Base-by-base conservation (phyloP, 768 basidiomycete species). In the Boletus edulis region DNA sequence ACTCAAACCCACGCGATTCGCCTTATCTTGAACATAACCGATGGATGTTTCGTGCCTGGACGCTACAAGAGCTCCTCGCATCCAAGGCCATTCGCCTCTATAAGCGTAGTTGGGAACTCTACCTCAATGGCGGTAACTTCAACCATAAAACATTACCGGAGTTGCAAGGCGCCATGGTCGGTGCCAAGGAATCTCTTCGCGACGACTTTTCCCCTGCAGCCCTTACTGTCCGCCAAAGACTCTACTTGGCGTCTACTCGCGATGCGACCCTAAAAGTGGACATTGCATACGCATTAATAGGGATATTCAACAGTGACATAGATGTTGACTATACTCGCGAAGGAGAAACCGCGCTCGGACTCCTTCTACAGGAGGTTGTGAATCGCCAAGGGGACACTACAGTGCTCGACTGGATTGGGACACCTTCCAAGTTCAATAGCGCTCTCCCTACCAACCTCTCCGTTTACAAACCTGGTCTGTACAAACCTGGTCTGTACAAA, bases 371-470 rank as follows among this genome's bases (percentile, higher is more conserved):
- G n/a, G 62, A 64, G 34, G 42, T 48, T 3, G 50, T 63, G 11
- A 46, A 51, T 27, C 62, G 55, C 6, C 43, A 46, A 24, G 46
- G 52, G n/a, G 63, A 61, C 8, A n/a, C 37, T 12, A 51, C 54
- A 8, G 59, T 61, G n/a, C 54, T 64, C 4, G 63, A 64, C 52
- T 64, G 63, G 63, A 8, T 56, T 5, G 63, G 63, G 22, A 17
- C 38, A 13, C 15, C 59, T 24, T 64, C 63, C 2, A 45, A 22
- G 15, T 64, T 65, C 24, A 44, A 64, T 27, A 61, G 56, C 31
- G 51, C 46, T 35, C 29, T 64, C 3, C 62, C 62, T 15, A 51
- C 62, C 11, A 18, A 53, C 0, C 48, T 63, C 32, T 43, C 62
- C 2, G 62, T 56, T 14, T 64, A 64, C 49, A 10, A 22, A 27